Evolutionary conservation across 768 basidiomycete species (phyloP), one percentile per base, ranked within the genome.

Genomic region (Pulveroboletus sp.): DNA sequence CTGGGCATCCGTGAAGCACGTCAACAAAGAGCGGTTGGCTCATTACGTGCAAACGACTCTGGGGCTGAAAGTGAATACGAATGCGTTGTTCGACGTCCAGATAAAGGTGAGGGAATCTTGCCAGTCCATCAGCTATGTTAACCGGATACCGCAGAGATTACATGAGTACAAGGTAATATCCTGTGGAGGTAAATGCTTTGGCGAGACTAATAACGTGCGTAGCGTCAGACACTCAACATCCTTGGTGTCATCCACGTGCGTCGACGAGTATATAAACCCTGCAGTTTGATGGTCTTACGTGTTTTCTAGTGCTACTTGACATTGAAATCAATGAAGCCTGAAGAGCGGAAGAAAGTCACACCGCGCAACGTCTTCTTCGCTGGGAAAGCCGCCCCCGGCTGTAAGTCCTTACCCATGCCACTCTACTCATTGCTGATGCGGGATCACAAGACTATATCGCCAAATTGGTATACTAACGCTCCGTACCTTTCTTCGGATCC

Each of bases 291-390:
- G 16, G 12, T 37, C 51, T 49, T 36, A 50, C 29, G 1, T 43
- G 13, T n/a, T 36, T 36, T 55, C 38, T 64, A 93, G 85, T 80
- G 91, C 41, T 96, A 95, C 71, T 72, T 93, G 43, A 71, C 69
- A 10, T 68, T 96, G 68, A 97, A 97, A 73, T 76, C 68, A 27
- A 82, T 95, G 83, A 75, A 76, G 2, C 79, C 88, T 0, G 84
- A 70, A 24, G 83, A 96, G 65, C 80, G 88, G 61, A 86, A 87
- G 74, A 89, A 88, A 65, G 79, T 86, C 56, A 83, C 80, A 57
- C 87, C 83, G n/a, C 80, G 83, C 45, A 93, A 92, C 17, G 86
- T 92, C n/a, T 89, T 99, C 76, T 98, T 99, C 56, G 95, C 92
- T 27, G 95, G 96, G 55, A 97, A 97, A 68, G 93, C 95, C 45